Evolutionary conservation across 805 yeast species (phyloP).

Genomic region (Allodekkera sacchari): DNA sequence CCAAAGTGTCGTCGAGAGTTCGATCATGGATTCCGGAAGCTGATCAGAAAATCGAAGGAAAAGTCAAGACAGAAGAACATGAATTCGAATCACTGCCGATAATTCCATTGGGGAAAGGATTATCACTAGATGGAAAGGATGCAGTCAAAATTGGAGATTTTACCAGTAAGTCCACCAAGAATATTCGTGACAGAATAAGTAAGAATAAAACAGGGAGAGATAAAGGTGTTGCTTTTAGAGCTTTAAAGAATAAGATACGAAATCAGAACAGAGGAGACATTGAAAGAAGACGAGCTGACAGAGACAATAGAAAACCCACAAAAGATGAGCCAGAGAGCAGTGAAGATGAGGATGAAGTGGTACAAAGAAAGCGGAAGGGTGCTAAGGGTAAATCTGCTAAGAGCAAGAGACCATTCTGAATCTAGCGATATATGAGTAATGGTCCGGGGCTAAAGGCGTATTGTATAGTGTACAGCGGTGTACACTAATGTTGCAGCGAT

Average conservation of each 20-base stretch:
- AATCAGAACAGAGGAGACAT: background rate
- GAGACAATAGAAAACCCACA: background rate
- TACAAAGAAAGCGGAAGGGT: conserved; percentile 9
- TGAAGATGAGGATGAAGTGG: conserved; percentile 18
- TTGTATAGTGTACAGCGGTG: too few species aligned
- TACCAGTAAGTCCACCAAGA: conserved; percentile 9
- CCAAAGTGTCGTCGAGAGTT: conserved; percentile 27
- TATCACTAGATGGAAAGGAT: conserved; percentile 10
- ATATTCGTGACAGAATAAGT: conserved; percentile 4
- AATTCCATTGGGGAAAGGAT: conserved; percentile 23
- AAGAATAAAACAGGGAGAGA: conserved; percentile 5
- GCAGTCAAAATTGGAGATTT: conserved; percentile 13
- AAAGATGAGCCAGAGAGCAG: conserved; percentile 3
- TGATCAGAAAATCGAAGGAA: background rate
- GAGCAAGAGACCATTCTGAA: conserved; percentile 18
- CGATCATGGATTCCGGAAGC: conserved; percentile 28
- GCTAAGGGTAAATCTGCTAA: conserved; percentile 2
- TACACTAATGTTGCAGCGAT: background rate
- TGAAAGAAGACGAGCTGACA: background rate
- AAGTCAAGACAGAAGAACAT: conserved; percentile 1
- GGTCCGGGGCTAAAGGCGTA: background rate
- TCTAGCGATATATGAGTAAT: background rate
- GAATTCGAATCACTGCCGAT: conserved; percentile 14
- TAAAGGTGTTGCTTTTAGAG: conserved; percentile 15
- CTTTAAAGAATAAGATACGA: conserved; percentile 17